Evolutionary conservation across 202 grass and related monocot genomes (phyloP).

Genomic region (Carex arenaria): DNA sequence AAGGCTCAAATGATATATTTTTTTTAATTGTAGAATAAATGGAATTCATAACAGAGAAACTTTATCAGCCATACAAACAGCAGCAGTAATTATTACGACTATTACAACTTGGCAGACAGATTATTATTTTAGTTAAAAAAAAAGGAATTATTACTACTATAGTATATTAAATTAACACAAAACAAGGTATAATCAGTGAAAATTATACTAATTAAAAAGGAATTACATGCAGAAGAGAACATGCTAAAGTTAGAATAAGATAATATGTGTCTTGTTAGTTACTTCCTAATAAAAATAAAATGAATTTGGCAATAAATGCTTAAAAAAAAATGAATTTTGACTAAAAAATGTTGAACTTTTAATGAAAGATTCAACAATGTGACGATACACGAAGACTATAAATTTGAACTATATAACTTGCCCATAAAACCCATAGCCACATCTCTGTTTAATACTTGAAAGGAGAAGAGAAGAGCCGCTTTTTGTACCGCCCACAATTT

Average conservation of each 20-base stretch:
- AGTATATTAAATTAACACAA: background rate
- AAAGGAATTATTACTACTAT: background rate
- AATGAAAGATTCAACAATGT: background rate
- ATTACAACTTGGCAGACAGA: background rate
- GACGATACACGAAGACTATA: background rate
- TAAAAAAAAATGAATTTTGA: background rate
- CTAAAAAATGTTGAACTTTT: background rate
- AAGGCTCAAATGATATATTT: background rate
- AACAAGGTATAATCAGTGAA: background rate
- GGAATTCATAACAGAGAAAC: too few relatives aligned
- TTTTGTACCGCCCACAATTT: constrained; percentile 17
- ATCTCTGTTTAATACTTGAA: background rate
- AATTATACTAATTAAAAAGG: background rate
- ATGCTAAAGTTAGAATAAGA: background rate
- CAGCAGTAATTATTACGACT: background rate
- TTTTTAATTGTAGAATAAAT: background rate
- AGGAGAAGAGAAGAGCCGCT: background rate
- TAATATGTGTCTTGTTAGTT: background rate
- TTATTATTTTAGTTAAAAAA: too few relatives aligned
- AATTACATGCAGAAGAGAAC: background rate
- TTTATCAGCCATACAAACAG: too few relatives aligned
- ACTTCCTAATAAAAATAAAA: background rate
- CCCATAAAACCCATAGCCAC: background rate
- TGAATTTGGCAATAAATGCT: background rate
- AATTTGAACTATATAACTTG: too few relatives aligned